Base-by-base conservation (phyloP, 2,329 filamentous ascomycete genomes). In the Thelonectria rubi region DNA sequence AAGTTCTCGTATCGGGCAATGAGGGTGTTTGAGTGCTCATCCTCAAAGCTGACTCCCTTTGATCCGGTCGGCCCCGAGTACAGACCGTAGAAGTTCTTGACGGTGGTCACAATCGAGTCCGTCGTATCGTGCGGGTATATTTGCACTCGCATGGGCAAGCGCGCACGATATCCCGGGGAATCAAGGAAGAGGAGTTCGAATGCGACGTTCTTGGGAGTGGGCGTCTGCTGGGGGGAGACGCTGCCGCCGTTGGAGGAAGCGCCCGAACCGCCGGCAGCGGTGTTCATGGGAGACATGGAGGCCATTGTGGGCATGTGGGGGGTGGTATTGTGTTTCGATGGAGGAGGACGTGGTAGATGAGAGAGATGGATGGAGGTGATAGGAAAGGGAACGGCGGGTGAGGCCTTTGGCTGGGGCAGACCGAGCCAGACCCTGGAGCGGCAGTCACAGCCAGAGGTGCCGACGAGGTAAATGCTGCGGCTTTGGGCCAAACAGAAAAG, bases 1-100 rank as follows among this genome's bases (percentile, higher is more conserved):
- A 99, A 93, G 82, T 99, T 99, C 79, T 98, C 94, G 77, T 97
- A 97, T 63, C 93, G 88, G 66, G 94, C 93, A 78, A 99, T 98
- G 73, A 99, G 87, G 63, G 91, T 97, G 73, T 91, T 94, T 72
- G 92, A 93, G 72, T 91, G 83, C 66, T 92, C 88, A 77, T 98
- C 94, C 79, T 98, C 94, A 74, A 99, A 98, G 80, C 93, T 97
- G 74, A 99, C 91, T 68, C 95, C 94, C 75, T 90, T 90, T 69
- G 87, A 88, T 69, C 87, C 86, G 65, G 79, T 80, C 37, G 84
- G 82, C 64, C 87, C 89, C 67, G 94, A 92, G 77, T 97, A 97
- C 69, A 99, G 86, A 63, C 95, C 95, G 76, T 97, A 98, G 81
- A 98, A 98, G 82, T 97, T 98, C 85, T 97, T 98, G 74, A 98